Conservation (phyloP, 257 asterid species). For the Echites panduratus region DNA sequence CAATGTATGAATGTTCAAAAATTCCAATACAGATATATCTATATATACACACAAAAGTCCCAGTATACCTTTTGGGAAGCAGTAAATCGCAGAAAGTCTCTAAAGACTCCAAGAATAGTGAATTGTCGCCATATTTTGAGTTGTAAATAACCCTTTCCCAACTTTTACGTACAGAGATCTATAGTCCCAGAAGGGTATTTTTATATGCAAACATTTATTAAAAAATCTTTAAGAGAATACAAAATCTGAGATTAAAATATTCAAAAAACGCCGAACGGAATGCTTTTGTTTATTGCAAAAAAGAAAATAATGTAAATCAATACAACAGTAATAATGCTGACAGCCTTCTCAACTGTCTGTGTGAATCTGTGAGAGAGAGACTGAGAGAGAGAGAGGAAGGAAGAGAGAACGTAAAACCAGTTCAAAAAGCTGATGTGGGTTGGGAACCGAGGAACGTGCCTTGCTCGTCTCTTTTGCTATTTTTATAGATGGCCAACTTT, state of each 20-base stretch:
- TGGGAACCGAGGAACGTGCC: constrained; percentile 53
- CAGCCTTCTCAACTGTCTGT: not conserved
- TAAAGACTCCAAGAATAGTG: constrained; percentile 6
- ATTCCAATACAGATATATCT: not conserved
- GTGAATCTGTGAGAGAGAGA: constrained; percentile 7
- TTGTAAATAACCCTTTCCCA: not conserved
- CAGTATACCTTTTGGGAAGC: not conserved
- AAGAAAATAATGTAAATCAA: constrained; percentile 5
- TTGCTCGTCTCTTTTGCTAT: constrained; percentile 30
- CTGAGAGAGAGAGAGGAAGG: constrained; percentile 4
- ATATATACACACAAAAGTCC: not conserved
- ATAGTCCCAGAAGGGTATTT: not conserved
- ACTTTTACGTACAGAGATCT: constrained; percentile 7
- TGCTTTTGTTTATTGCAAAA: not conserved
- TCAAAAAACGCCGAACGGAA: constrained; percentile 3
- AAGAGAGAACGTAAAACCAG: constrained; percentile 39
- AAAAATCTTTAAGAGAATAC: not conserved
- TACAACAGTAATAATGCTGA: constrained; percentile 11
- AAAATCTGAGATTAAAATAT: not conserved
- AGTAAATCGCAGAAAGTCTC: not conserved
- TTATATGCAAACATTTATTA: not conserved
- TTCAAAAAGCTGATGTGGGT: constrained; percentile 28
- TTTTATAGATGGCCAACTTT: constrained; percentile 5
- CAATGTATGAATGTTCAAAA: not conserved
- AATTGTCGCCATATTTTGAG: not conserved